These are phyloP conservation scores for Bimuria novae-zelandiae DNA, from an alignment of 2,329 filamentous ascomycete species.

Conservation along the genomic window DNA sequence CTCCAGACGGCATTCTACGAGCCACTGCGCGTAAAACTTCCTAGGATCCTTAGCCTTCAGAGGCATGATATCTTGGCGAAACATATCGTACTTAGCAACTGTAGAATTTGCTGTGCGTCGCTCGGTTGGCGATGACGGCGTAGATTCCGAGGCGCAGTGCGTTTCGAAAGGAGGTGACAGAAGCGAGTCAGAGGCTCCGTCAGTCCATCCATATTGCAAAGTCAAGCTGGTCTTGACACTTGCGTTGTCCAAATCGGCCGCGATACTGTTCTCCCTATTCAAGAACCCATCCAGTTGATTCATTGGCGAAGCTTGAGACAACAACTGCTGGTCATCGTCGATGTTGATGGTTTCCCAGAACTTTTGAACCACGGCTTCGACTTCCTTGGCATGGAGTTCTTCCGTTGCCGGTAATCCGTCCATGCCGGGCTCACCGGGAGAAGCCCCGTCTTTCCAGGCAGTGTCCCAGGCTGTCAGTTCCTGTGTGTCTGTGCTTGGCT, in stretches of 20 bases:
- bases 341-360: constrained; percentile 20
- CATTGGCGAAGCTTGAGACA: neutral
- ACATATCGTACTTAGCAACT: constrained; percentile 6
- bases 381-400: neutral
- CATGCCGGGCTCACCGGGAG: neutral
- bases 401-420: neutral
- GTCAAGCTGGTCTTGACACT: neutral
- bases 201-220: neutral
- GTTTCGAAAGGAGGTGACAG: neutral
- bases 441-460: neutral
- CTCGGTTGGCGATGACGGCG: neutral
- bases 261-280: neutral
- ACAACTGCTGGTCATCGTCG: neutral
- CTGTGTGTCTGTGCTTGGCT: neutral
- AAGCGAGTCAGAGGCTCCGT: neutral
- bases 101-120: neutral
- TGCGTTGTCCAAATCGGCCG: neutral
- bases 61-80: constrained; percentile 1
- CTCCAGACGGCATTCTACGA: constrained; percentile 18
- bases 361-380: constrained; percentile 4
- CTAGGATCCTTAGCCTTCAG: neutral
- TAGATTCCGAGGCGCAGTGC: neutral
- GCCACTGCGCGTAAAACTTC: constrained; percentile 14
- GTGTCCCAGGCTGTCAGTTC: constrained; percentile 10
- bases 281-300: neutral